Conservation (phyloP, 371 early-diverging fungal species). For the Mortierella sp. region DNA sequence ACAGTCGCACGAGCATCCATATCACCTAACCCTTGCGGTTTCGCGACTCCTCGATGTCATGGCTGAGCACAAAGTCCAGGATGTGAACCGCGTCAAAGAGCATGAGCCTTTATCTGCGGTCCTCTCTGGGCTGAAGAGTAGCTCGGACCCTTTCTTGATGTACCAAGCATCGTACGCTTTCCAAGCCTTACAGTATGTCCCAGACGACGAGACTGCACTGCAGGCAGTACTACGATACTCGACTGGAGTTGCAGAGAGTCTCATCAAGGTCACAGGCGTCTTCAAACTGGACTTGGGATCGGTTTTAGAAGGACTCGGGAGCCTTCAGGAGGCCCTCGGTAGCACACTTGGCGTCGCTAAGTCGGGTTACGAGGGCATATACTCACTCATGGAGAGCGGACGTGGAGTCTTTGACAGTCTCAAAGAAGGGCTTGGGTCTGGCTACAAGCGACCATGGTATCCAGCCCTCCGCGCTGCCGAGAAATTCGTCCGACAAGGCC, state of each 20-base stretch:
- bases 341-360: no score
- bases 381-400: not conserved
- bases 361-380: no score
- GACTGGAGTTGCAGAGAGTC: not conserved
- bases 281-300: conserved; percentile 1
- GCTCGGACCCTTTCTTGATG: conserved; percentile 9
- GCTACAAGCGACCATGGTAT: conserved; percentile 12
- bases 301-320: no score
- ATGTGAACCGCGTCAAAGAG: conserved; percentile 5
- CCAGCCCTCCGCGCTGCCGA: conserved; percentile 11
- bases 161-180: conserved; percentile 19
- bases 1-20: not conserved
- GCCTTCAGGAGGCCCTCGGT: no score
- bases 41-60: conserved; percentile 19
- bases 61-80: conserved; percentile 3
- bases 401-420: conserved; percentile 1
- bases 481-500: not conserved
- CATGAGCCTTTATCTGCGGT: conserved; percentile 4
- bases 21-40: conserved; percentile 10
- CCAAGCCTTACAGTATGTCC: conserved; percentile 16
- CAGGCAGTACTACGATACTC: conserved; percentile 7
- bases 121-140: not conserved
- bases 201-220: conserved; percentile 6
- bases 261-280: not conserved
- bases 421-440: not conserved